Base-by-base conservation (phyloP, 108 stramenopile genomes). In the Aurantiochytrium sp. region DNA sequence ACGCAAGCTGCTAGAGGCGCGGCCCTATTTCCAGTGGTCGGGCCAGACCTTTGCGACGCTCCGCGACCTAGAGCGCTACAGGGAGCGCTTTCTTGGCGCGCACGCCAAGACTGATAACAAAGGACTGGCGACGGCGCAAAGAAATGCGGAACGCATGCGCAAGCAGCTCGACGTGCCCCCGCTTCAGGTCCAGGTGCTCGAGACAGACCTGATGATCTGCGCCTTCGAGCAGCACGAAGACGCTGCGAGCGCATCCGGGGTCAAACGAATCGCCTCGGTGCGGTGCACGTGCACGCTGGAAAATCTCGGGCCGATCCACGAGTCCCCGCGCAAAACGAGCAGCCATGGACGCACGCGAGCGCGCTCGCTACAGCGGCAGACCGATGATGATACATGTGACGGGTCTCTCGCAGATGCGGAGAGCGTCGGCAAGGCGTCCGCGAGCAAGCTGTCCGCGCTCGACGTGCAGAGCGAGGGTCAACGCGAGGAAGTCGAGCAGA, bases 1-100 rank as follows among this genome's bases (percentile, higher is more conserved):
- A 24, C 73, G 73, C 2, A 81, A 81, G 24, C 73, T 81, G 42
- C 30, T 81, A 10, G 45, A 48, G 32, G 42, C 39, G 12, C 12
- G 73, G n/a, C 45, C 73, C 21, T 48, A 81, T 24, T 81, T 81
- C 32, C 45, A 41, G 2, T 81, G 73, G 73, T 41, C 73, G 10
- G 73, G 73, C 19, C 73, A 81, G 24, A 81, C 73, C 6, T 81
- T 81, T 81, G 73, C 73, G 30, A 81, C 21, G 10, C 32, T 81
- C 10, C 50, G 45, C 24, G 42, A 81, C 15, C n/a, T 81, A 6
- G 45, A 81, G 39, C 73, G 45, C 45, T 65, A 65, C 34, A 8
- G 59, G 1, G 59, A 65, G 59, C 59, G 59, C 24, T 65, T 65
- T 65, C 59, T 65, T 27, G 59, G 59, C 27, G 15, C 27, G 59